Evolutionary conservation across 2,329 filamentous ascomycete species (phyloP).

Genomic region (Penicillium oxalicum): DNA sequence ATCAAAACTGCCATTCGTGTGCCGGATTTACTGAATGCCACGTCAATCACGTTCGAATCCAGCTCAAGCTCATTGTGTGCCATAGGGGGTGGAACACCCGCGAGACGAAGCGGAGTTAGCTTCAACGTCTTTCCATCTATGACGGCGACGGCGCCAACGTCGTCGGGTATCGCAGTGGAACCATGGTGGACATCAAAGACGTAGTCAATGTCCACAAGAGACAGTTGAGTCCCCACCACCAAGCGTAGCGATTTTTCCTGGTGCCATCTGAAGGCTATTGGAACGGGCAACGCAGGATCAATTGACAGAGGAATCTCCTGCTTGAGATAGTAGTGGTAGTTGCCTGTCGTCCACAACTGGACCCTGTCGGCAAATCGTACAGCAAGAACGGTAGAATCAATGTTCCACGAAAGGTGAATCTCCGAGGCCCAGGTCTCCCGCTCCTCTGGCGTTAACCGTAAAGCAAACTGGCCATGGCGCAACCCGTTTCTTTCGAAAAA

Average conservation of each 20-base stretch:
- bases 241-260: conserved; percentile 73
- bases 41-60: conserved; percentile 61
- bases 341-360: conserved; percentile 96
- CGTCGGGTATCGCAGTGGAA: conserved; percentile 63
- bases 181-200: conserved; percentile 63
- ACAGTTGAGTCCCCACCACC: conserved; percentile 47
- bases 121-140: conserved; percentile 77
- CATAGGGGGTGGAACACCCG: conserved; percentile 92
- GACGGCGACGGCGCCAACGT: conserved; percentile 73
- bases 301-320: conserved; percentile 62
- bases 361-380: conserved; percentile 67
- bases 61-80: conserved; percentile 66
- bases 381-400: conserved; percentile 83
- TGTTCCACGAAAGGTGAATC: conserved; percentile 76
- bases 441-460: conserved; percentile 60
- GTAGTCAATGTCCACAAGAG: conserved; percentile 59
- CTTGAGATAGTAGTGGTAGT: conserved; percentile 98
- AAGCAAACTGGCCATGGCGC: conserved; percentile 87
- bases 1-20: conserved; percentile 67
- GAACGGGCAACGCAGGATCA: conserved; percentile 18
- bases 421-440: conserved; percentile 49
- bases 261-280: conserved; percentile 60
- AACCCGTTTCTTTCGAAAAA: conserved; percentile 98
- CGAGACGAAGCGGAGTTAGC: conserved; percentile 74
- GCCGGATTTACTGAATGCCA: conserved; percentile 63